Conservation (phyloP, 2,329 filamentous ascomycete species). For the Ambrosiella cleistominuta region DNA sequence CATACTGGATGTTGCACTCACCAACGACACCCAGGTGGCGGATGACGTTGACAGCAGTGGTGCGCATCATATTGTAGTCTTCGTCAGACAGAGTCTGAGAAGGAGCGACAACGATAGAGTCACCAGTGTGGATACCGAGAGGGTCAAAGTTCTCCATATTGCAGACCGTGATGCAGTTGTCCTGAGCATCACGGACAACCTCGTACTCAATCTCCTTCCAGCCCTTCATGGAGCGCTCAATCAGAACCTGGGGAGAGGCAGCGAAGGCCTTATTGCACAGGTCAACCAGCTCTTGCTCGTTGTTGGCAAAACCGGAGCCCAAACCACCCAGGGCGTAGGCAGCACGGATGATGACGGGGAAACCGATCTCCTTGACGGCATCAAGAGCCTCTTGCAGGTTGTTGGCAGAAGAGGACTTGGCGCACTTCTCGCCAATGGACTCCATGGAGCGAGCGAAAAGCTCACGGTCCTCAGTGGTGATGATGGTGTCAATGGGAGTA, state of each 20-base stretch:
- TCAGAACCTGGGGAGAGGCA: constrained; percentile 84
- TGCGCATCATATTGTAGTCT: constrained; percentile 98
- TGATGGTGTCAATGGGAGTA: constrained; percentile 94
- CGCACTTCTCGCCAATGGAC: constrained; percentile 92
- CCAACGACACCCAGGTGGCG: constrained; percentile 92
- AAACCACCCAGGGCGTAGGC: constrained; percentile 91
- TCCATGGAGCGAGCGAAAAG: constrained; percentile 97
- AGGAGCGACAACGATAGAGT: constrained; percentile 93
- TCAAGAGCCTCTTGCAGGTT: constrained; percentile 73
- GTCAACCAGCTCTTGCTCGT: constrained; percentile 64
- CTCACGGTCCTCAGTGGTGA: constrained; percentile 95
- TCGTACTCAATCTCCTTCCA: constrained; percentile 99
- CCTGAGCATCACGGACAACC: constrained; percentile 82
- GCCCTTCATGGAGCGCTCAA: constrained; percentile 97
- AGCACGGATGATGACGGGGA: constrained; percentile 90
- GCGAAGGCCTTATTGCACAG: constrained; percentile 92
- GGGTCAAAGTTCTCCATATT: constrained; percentile 99
- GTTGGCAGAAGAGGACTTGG: constrained; percentile 86
- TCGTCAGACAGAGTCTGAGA: constrained; percentile 94
- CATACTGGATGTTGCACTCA: constrained; percentile 98
- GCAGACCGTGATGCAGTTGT: constrained; percentile 98
- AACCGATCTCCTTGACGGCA: constrained; percentile 83
- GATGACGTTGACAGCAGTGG: constrained; percentile 92
- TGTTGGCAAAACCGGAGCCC: constrained; percentile 86
- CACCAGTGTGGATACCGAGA: constrained; percentile 91